Percentiles rank a stretch among this genome's conserved stretches.
Conservation (phyloP, 2,329 filamentous ascomycete species). For the Thielaviopsis ethacetica region DNA sequence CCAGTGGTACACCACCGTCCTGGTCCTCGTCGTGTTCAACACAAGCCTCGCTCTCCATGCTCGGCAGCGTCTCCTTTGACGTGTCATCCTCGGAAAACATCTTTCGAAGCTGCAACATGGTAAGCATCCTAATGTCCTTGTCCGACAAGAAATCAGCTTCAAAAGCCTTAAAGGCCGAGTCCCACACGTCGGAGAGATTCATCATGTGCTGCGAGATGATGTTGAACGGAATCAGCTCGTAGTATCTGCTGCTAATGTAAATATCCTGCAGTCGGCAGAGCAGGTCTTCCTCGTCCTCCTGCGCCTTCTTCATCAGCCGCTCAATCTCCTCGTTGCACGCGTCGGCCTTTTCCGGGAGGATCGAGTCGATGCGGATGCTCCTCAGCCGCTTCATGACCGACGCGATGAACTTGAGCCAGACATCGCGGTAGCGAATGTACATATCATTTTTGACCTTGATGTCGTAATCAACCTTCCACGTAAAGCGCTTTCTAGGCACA, state of each 20-base stretch:
- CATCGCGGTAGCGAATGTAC: slow-evolving; percentile 63
- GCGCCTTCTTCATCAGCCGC: slow-evolving; percentile 55
- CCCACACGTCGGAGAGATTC: slow-evolving; percentile 87
- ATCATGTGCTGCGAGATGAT: slow-evolving; percentile 76
- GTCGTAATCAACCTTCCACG: slow-evolving; percentile 96
- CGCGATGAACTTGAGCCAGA: slow-evolving; percentile 71
- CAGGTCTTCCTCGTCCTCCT: slow-evolving; percentile 64
- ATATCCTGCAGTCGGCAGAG: slow-evolving; percentile 68
- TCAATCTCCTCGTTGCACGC: slow-evolving; percentile 73
- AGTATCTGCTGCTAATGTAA: slow-evolving; percentile 89
- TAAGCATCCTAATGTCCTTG: slow-evolving; percentile 85
- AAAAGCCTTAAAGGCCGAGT: slow-evolving; percentile 75
- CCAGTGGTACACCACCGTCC: neutral
- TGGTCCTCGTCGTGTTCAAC: neutral
- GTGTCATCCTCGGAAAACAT: slow-evolving; percentile 78
- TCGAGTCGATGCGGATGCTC: slow-evolving; percentile 80
- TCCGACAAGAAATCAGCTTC: slow-evolving; percentile 90
- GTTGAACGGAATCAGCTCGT: slow-evolving; percentile 91
- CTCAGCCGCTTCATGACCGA: slow-evolving; percentile 73
- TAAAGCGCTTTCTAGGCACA: slow-evolving; percentile 75
- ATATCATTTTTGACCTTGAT: slow-evolving; percentile 85
- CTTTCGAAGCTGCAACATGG: slow-evolving; percentile 81
- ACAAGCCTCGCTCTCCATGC: slow-evolving; percentile 34
- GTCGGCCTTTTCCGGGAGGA: slow-evolving; percentile 73
- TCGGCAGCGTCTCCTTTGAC: slow-evolving; percentile 56